These are phyloP conservation scores for Pichia membranifaciens DNA, from an alignment of 805 yeast species.

Conservation along the genomic window DNA sequence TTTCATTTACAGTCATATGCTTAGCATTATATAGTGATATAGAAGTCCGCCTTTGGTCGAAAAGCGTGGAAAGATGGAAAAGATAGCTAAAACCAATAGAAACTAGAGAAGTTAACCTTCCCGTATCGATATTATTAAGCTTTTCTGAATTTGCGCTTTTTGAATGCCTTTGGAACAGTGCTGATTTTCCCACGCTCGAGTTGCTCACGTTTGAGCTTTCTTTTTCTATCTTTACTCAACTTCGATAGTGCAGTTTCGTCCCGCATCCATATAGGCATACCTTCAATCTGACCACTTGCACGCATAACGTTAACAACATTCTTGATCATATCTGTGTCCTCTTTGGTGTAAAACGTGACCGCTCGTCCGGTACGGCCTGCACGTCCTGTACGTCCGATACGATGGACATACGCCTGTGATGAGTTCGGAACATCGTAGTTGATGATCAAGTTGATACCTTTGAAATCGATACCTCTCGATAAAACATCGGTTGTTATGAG, in stretches of 20 bases:
- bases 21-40: too few species aligned
- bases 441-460: slow-evolving; percentile 89
- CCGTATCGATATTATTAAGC: too few species aligned
- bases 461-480: slow-evolving; percentile 95
- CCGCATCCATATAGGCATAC: slow-evolving; percentile 77
- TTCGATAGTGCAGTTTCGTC: slow-evolving; percentile 48
- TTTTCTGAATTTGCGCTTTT: slow-evolving; percentile 42
- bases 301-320: slow-evolving; percentile 92
- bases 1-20: too few species aligned
- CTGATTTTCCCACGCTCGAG: slow-evolving; percentile 68
- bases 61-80: too few species aligned
- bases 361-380: slow-evolving; percentile 85
- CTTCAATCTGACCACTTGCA: slow-evolving; percentile 68
- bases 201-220: slow-evolving; percentile 50
- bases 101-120: too few species aligned
- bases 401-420: slow-evolving; percentile 92
- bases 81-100: too few species aligned
- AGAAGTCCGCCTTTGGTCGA: too few species aligned
- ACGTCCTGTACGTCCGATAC: slow-evolving; percentile 98
- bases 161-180: slow-evolving; percentile 79
- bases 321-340: slow-evolving; percentile 68
- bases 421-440: slow-evolving; percentile 94
- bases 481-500: slow-evolving; percentile 93
- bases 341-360: slow-evolving; percentile 88
- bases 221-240: slow-evolving; percentile 57